Evolutionary conservation across 2,329 filamentous ascomycete species (phyloP).

Genomic region (Sordariomycetes sp.): DNA sequence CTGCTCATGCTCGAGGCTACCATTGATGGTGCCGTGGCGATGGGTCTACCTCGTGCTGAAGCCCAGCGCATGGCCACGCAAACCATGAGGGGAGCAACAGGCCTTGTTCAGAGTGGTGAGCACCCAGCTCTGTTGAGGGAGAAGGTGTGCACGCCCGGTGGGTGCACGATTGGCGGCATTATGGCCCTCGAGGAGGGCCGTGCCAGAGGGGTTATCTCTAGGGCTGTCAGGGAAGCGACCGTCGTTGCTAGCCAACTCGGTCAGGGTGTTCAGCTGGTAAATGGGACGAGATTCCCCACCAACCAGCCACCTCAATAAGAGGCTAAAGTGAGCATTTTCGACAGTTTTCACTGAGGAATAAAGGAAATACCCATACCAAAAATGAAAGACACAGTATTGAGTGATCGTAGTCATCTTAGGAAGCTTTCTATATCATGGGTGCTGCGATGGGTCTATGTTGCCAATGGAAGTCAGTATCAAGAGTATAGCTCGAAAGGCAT

Average conservation of each 20-base stretch:
- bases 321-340: neutral
- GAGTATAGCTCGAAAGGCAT: too few relatives aligned
- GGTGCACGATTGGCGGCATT: conserved; percentile 68
- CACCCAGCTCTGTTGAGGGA: conserved; percentile 68
- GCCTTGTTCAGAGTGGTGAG: conserved; percentile 59
- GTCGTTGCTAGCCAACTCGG: conserved; percentile 57
- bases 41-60: conserved; percentile 65
- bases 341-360: neutral
- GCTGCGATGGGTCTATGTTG: too few relatives aligned
- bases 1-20: conserved; percentile 66
- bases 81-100: conserved; percentile 65
- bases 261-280: conserved; percentile 26
- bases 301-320: conserved; percentile 2
- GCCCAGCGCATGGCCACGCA: conserved; percentile 72
- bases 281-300: conserved; percentile 17
- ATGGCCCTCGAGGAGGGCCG: conserved; percentile 65
- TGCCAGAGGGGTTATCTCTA: conserved; percentile 57
- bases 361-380: neutral
- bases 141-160: conserved; percentile 69
- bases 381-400: too few relatives aligned
- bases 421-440: too few relatives aligned
- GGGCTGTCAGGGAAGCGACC: conserved; percentile 62
- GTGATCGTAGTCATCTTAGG: too few relatives aligned
- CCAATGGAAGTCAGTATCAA: too few relatives aligned
- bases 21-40: conserved; percentile 69